Evolutionary conservation across 805 yeast genomes (phyloP).

Genomic region (Cyberlindnera meyerae): DNA sequence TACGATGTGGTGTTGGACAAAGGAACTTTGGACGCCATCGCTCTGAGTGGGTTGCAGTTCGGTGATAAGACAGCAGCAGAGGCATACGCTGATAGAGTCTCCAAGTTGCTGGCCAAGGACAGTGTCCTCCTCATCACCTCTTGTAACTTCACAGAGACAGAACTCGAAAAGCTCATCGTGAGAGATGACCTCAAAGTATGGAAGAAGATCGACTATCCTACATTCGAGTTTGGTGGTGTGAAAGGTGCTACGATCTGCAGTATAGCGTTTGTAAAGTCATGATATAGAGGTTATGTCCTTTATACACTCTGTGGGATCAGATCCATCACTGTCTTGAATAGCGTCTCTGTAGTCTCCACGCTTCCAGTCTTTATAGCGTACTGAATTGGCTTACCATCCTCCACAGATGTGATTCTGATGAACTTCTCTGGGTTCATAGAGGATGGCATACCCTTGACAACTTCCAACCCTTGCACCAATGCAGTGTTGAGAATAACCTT

Average conservation of each 20-base stretch:
- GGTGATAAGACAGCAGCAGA: slow-evolving; percentile 46
- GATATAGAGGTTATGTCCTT: not conserved
- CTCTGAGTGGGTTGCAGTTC: slow-evolving; percentile 60
- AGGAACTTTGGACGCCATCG: slow-evolving; percentile 97
- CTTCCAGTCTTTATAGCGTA: slow-evolving; percentile 73
- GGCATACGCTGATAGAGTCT: slow-evolving; percentile 58
- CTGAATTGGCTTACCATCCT: slow-evolving; percentile 67
- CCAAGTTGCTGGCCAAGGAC: slow-evolving; percentile 47
- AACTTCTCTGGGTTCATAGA: slow-evolving; percentile 82
- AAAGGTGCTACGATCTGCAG: slow-evolving; percentile 87
- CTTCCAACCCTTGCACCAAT: slow-evolving; percentile 53
- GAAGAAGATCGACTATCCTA: slow-evolving; percentile 71
- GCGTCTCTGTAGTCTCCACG: slow-evolving; percentile 51
- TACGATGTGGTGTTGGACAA: slow-evolving; percentile 85
- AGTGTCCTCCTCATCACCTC: slow-evolving; percentile 76
- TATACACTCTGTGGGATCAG: slow-evolving; percentile 20
- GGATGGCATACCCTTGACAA: slow-evolving; percentile 78
- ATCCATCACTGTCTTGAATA: slow-evolving; percentile 45
- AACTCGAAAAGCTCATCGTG: slow-evolving; percentile 52
- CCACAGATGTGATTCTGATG: slow-evolving; percentile 65
- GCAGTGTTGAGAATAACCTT: slow-evolving; percentile 79
- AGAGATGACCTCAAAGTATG: slow-evolving; percentile 47
- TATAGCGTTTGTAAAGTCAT: slow-evolving; percentile 59
- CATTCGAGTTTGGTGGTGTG: slow-evolving; percentile 83
- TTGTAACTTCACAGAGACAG: slow-evolving; percentile 87